Percentiles rank a stretch among this genome's conserved stretches.
Conservation (phyloP, 2,329 filamentous ascomycete species). For the Fusarium brachygibbosum region DNA sequence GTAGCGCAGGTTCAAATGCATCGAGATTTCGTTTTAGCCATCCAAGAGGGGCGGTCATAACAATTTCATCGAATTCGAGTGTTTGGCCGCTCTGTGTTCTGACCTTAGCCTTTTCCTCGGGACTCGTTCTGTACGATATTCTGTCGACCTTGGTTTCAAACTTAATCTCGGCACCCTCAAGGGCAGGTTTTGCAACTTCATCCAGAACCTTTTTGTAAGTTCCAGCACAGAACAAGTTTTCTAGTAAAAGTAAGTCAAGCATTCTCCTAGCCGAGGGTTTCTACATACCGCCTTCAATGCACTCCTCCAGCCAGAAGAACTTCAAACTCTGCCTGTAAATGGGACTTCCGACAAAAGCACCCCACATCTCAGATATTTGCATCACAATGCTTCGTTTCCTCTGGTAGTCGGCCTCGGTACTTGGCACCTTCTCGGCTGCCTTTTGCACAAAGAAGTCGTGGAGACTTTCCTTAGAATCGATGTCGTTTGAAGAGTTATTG, state of each 20-base stretch:
- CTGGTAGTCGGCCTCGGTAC: conserved; percentile 58
- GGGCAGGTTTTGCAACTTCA: conserved; percentile 68
- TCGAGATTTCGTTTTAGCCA: conserved; percentile 73
- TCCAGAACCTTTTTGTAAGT: conserved; percentile 72
- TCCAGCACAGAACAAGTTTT: conserved; percentile 71
- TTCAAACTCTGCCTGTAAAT: conserved; percentile 76
- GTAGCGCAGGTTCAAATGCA: conserved; percentile 73
- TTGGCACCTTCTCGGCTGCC: conserved; percentile 61
- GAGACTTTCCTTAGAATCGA: conserved; percentile 62
- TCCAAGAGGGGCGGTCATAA: conserved; percentile 76
- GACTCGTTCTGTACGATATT: conserved; percentile 54
- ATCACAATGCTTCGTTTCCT: conserved; percentile 60
- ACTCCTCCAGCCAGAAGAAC: conserved; percentile 84
- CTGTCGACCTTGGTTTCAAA: conserved; percentile 63
- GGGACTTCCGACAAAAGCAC: conserved; percentile 76
- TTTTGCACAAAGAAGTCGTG: conserved; percentile 66
- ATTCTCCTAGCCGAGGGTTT: neutral
- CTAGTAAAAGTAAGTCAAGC: conserved; percentile 52
- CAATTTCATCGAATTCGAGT: conserved; percentile 74
- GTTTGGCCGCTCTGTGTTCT: conserved; percentile 60
- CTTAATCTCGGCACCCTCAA: conserved; percentile 67
- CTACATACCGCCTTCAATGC: conserved; percentile 74
- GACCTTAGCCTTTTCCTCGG: conserved; percentile 57
- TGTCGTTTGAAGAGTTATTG: conserved; percentile 66
- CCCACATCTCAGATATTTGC: conserved; percentile 75